phyloP scores from a whole-genome alignment of 1,284 basidiomycete genomes.

The Microbotryum silenes-acaulis region DNA sequence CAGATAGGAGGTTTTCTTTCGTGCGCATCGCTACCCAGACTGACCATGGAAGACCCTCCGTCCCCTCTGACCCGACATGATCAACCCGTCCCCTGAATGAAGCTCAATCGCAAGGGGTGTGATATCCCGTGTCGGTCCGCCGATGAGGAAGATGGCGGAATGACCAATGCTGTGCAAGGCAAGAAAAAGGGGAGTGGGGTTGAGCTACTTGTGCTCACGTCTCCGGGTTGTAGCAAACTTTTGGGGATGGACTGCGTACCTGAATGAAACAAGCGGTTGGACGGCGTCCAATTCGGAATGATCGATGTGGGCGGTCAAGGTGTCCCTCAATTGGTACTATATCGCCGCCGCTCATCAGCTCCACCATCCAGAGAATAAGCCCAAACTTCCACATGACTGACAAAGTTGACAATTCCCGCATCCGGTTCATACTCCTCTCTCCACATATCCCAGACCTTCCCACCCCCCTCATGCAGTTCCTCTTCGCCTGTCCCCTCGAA shows the following conservation, averaged over 20 bases:
- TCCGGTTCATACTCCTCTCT: conserved; percentile 46
- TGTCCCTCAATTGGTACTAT: conserved; percentile 51
- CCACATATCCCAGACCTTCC: conserved; percentile 14
- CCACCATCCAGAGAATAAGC: no score
- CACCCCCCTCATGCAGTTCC: background rate
- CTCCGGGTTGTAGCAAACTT: no score
- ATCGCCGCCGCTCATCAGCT: no score
- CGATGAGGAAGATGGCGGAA: conserved; percentile 79
- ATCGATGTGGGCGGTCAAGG: conserved; percentile 88
- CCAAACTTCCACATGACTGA: no score
- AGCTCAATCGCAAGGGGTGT: conserved; percentile 72
- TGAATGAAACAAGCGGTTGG: conserved; percentile 81
- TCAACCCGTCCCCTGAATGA: conserved; percentile 77
- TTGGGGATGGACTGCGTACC: conserved; percentile 48
- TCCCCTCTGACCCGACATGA: conserved; percentile 79
- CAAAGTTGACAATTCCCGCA: conserved; percentile 85
- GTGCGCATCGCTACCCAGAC: conserved; percentile 24
- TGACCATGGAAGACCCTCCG: conserved; percentile 69
- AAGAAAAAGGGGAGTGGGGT: background rate
- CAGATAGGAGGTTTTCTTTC: background rate
- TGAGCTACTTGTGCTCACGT: no score
- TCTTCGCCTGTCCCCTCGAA: conserved; percentile 47
- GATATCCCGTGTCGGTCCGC: conserved; percentile 62
- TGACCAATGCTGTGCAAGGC: conserved; percentile 65
- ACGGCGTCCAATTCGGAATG: conserved; percentile 77